Evolutionary conservation across 768 basidiomycete species (phyloP), one percentile per base, ranked within the genome.

Genomic region (Mycena leptocephala): DNA sequence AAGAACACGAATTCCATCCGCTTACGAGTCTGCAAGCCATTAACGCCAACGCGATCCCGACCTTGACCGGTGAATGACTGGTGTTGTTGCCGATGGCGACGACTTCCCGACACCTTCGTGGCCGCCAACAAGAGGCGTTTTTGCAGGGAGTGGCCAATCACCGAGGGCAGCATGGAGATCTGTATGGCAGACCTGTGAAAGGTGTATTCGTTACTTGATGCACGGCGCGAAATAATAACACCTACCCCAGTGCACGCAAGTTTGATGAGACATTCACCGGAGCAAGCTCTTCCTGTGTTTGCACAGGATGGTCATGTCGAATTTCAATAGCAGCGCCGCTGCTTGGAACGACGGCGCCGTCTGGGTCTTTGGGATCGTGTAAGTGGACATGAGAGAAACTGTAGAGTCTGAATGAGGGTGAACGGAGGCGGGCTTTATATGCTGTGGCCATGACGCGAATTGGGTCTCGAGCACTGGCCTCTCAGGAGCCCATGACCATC

Each of bases 31-130:
- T 1, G 94, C 94, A 18, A 94, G 85, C 93, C 93, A 95, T 97
- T 96, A 85, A 97, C 91, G 6, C 96, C 96, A 55, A 96, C 95
- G 16, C 94, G 90, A 68, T 96, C 92, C 96, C 96, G 43, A 96
- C 74, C 81, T 94, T 92, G 77, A 96, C 90, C 0, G 92, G 90
- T 14, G 90, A 92, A 59, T 87, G 69, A 26, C 83, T 76, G 0
- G 95, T 94, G 81, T 93, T 85, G 10, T 89, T 87, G 28, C 92
- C 96, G 79, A 97, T 95, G 30, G 96, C 96, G 51, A 97, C 93
- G 69, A 98, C 85, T 53, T 88, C 86, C 96, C 96, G 16, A 95
- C 95, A 77, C 96, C 96, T 85, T 96, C 94, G 81, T 97, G 96
- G 0, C 96, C 95, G 20, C 95, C 95, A 71, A 96, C 90, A 61